Conservation (phyloP, 495 filamentous ascomycete genomes). For the Aspergillus nanangensis region DNA sequence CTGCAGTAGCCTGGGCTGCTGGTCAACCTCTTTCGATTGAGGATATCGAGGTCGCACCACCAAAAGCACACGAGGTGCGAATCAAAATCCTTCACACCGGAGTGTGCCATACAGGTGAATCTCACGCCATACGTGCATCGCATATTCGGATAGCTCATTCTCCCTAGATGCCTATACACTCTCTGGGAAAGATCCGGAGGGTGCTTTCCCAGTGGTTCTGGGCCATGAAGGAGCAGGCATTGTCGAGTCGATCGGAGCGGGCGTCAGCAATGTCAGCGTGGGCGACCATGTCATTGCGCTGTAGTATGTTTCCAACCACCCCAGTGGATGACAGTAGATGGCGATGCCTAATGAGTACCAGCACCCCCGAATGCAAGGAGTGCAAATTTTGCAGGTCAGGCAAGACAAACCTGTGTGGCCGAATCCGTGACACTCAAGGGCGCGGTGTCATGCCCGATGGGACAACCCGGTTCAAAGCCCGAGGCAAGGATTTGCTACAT, state of each 20-base stretch:
- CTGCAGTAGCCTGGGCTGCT: conserved; percentile 94
- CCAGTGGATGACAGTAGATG: no score
- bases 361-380: conserved; percentile 92
- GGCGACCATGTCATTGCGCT: conserved; percentile 82
- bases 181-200: conserved; percentile 96
- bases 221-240: conserved; percentile 97
- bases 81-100: conserved; percentile 96
- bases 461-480: conserved; percentile 90
- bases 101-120: conserved; percentile 92
- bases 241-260: conserved; percentile 95
- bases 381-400: conserved; percentile 99
- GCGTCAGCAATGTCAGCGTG: conserved; percentile 87
- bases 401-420: conserved; percentile 99
- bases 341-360: conserved; percentile 28
- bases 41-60: conserved; percentile 86
- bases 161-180: conserved; percentile 89
- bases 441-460: conserved; percentile 97
- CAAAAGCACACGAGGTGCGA: conserved; percentile 92
- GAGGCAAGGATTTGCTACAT: conserved; percentile 89
- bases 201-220: conserved; percentile 93
- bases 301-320: no score
- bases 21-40: conserved; percentile 85
- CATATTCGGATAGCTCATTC: background rate
- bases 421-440: conserved; percentile 96
- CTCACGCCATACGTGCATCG: conserved; percentile 2